These are phyloP conservation scores for Trichoderma harzianum DNA, from an alignment of 2,329 filamentous ascomycete species.

Conservation along the genomic window DNA sequence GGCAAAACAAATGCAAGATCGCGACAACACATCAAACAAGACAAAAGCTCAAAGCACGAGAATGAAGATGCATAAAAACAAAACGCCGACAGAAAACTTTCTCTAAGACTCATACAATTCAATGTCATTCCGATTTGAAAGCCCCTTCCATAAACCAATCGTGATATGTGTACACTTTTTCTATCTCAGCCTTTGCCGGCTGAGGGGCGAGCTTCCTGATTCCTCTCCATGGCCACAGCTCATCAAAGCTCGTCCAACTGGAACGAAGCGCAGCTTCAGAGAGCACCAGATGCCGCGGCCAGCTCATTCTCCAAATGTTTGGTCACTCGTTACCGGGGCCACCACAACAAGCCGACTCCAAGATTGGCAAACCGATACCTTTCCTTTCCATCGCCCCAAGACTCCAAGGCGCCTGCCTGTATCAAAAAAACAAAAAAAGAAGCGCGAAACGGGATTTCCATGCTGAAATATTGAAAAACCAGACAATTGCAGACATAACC, in stretches of 20 bases:
- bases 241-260: slow-evolving; percentile 1
- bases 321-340: slow-evolving; percentile 20
- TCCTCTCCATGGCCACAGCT: background rate
- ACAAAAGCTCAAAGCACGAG: slow-evolving; percentile 3
- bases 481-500: slow-evolving; percentile 28
- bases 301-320: background rate
- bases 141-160: slow-evolving; percentile 33
- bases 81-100: background rate
- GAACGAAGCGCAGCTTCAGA: slow-evolving; percentile 19
- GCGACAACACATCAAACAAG: background rate
- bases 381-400: slow-evolving; percentile 34
- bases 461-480: slow-evolving; percentile 35
- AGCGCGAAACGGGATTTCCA: slow-evolving; percentile 31
- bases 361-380: slow-evolving; percentile 34
- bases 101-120: slow-evolving; percentile 25
- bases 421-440: slow-evolving; percentile 33
- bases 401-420: slow-evolving; percentile 43
- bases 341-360: slow-evolving; percentile 35
- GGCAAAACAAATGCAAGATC: background rate
- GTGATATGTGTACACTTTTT: slow-evolving; percentile 42
- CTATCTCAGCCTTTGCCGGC: slow-evolving; percentile 27
- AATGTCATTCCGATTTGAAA: slow-evolving; percentile 28
- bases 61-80: slow-evolving; percentile 19
- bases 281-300: background rate
- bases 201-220: slow-evolving; percentile 19